Conservation (phyloP, 2,329 filamentous ascomycete species). For the Fusarium setosum region DNA sequence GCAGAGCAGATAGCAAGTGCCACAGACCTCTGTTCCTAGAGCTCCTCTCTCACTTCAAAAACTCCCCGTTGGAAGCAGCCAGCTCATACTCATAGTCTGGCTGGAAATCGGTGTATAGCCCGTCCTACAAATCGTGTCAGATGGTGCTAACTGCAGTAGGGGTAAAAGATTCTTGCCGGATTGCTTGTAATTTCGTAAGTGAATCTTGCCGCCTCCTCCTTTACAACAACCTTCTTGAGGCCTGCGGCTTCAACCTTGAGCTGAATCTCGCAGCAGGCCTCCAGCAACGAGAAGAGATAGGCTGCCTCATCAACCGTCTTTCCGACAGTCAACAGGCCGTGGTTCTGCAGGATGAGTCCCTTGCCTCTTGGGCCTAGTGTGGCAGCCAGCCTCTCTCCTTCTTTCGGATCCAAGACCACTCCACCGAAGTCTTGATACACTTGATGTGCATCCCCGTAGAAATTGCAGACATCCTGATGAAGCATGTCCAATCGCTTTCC, state of each 20-base stretch:
- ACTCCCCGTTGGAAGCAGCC: not conserved
- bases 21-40: no score
- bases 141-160: not conserved
- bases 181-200: not conserved
- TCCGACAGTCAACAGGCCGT: conserved; percentile 78
- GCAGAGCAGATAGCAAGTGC: no score
- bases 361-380: conserved; percentile 69
- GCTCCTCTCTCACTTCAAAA: not conserved
- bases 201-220: not conserved
- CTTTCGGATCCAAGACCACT: not conserved
- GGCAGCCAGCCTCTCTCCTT: conserved; percentile 46
- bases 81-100: not conserved
- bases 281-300: conserved; percentile 69
- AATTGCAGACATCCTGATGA: conserved; percentile 73
- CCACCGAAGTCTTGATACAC: conserved; percentile 68
- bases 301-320: conserved; percentile 79
- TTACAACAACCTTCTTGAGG: not conserved
- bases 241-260: not conserved
- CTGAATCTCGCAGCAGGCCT: not conserved
- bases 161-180: not conserved
- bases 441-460: conserved; percentile 68
- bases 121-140: not conserved
- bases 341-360: conserved; percentile 75
- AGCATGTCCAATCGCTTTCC: conserved; percentile 75
- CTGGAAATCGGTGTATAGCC: not conserved